phyloP scores from a whole-genome alignment of 306 rosid genomes.

The Luffa acutangula region DNA sequence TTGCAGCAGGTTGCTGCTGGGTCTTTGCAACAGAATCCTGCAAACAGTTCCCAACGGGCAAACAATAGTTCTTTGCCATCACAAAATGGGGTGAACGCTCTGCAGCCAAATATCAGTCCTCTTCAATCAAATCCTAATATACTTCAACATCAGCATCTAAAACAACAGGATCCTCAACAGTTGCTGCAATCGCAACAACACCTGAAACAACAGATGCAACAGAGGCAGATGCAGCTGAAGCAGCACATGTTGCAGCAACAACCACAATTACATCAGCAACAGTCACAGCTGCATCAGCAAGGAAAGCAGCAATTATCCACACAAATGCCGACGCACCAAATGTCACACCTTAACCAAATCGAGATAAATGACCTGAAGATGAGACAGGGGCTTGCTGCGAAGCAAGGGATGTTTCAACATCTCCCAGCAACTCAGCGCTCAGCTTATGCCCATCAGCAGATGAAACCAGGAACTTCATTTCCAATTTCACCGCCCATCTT shows the following conservation, averaged over 20 bases:
- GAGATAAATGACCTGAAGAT: constrained; percentile 61
- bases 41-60: constrained; percentile 51
- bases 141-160: constrained; percentile 60
- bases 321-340: constrained; percentile 58
- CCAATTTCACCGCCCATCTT: constrained; percentile 64
- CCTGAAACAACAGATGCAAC: constrained; percentile 38
- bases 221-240: constrained; percentile 40
- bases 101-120: constrained; percentile 44
- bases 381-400: constrained; percentile 50
- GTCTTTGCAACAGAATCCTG: constrained; percentile 61
- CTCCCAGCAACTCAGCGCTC: constrained; percentile 56
- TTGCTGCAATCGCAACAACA: constrained; percentile 47
- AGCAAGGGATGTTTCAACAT: constrained; percentile 67
- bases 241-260: constrained; percentile 34
- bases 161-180: constrained; percentile 59
- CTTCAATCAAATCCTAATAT: constrained; percentile 48
- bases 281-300: constrained; percentile 42
- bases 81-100: constrained; percentile 49
- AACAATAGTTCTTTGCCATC: constrained; percentile 42
- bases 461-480: constrained; percentile 55
- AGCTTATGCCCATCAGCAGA: constrained; percentile 56
- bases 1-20: constrained; percentile 47
- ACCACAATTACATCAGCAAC: constrained; percentile 34
- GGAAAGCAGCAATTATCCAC: constrained; percentile 55
- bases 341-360: constrained; percentile 58